Evolutionary conservation across 371 early-diverging fungal genomes (phyloP), one percentile per base, ranked within the genome.

Genomic region (Mortierella sp.): DNA sequence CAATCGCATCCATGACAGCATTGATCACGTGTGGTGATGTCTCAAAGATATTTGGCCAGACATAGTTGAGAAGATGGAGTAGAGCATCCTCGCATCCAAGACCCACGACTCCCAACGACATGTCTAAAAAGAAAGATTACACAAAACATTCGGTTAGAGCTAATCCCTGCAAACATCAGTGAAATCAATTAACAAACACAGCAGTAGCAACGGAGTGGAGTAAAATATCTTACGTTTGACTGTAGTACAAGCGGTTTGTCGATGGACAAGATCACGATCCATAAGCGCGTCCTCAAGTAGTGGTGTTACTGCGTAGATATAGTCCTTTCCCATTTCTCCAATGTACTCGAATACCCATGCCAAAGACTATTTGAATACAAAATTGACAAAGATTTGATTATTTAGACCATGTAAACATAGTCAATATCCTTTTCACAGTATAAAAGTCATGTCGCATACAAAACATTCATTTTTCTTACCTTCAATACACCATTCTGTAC

Each of bases 11-110:
- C 88, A 97, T 93, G 10, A 98, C 98, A 14, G 98, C 97, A 74
- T 94, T 96, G 78, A 97, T 97, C 5, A 98, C 96, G 86, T 98
- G 98, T 60, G 98, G 97, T 70, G 91, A 93, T 49, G 95, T 94
- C 77, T 99, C 99, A 81, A 99, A 97, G 67, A 99, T 96, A 84
- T 99, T 99, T 57, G 98, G 98, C 97, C 97, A 98, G 35, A 98
- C 94, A 73, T 90, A 93, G 85, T 99, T 99, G 60, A 99, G 90
- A 84, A 99, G 84, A 73, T 99, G 99, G 37, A 93, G 87, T 8
- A 98, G 84, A 3, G 97, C 94, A 66, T 97, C 98, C 85, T 99
- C 99, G 84, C 96, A 96, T 8, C 94, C 95, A 14, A 96, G 86
- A 28, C 98, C 98, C 30, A 92, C 92, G 1, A 96, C 96, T 39